Conservation (phyloP, 1,284 basidiomycete genomes). For the Heterobasidion occidentale region DNA sequence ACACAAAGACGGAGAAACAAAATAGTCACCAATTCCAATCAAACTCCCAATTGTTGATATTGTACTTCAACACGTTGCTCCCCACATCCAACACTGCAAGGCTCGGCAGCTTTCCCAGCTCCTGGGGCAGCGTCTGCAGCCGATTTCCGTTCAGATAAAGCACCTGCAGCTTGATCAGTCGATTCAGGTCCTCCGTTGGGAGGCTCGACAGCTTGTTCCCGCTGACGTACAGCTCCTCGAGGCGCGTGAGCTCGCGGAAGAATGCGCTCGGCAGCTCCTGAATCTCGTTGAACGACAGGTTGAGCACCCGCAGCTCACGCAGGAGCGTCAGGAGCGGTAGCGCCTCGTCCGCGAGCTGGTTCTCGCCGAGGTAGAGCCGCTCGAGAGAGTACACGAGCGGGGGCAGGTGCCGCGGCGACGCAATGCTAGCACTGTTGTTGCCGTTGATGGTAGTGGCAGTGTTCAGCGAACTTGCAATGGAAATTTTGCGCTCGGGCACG, state of each 20-base stretch:
- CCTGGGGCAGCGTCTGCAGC: slow-evolving; percentile 87
- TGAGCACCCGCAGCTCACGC: slow-evolving; percentile 75
- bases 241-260: slow-evolving; percentile 57
- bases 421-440: not conserved
- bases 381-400: slow-evolving; percentile 71
- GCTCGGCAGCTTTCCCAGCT: slow-evolving; percentile 78
- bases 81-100: slow-evolving; percentile 89
- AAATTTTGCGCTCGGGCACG: slow-evolving; percentile 34
- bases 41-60: slow-evolving; percentile 98
- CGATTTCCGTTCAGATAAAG: slow-evolving; percentile 94
- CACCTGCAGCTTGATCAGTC: slow-evolving; percentile 58
- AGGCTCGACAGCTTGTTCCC: slow-evolving; percentile 90
- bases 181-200: slow-evolving; percentile 82
- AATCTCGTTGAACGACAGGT: slow-evolving; percentile 94
- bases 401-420: slow-evolving; percentile 32
- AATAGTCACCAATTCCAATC: slow-evolving; percentile 95
- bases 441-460: not conserved
- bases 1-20: slow-evolving; percentile 3
- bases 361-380: slow-evolving; percentile 85
- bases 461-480: slow-evolving; percentile 25
- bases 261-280: slow-evolving; percentile 81
- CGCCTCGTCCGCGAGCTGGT: slow-evolving; percentile 78
- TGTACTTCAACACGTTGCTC: slow-evolving; percentile 94
- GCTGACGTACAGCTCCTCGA: slow-evolving; percentile 89
- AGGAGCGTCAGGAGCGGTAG: slow-evolving; percentile 73